These are phyloP conservation scores for Fragaria iinumae DNA, from an alignment of 306 rosid species.

Conservation along the genomic window DNA sequence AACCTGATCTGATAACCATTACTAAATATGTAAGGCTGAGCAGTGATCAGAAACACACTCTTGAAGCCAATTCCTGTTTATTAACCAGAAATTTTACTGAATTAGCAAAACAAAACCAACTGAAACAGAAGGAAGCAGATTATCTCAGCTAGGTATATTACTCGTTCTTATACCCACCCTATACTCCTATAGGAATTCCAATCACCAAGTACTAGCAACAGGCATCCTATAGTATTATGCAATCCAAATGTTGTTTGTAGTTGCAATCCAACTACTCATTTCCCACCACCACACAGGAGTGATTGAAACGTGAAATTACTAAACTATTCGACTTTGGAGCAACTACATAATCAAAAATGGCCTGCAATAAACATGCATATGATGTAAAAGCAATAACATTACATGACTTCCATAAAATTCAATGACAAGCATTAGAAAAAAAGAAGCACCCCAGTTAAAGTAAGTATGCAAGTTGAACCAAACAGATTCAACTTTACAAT, in stretches of 20 bases:
- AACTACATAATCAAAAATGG: neutral
- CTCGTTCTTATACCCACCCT: neutral
- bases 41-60: conserved; percentile 75
- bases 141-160: neutral
- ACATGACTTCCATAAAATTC: neutral
- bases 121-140: neutral
- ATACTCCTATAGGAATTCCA: neutral
- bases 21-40: conserved; percentile 67
- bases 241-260: neutral
- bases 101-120: neutral
- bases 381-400: no score
- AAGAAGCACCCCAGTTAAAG: no score
- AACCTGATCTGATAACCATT: conserved; percentile 77
- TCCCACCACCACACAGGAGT: neutral
- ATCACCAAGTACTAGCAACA: neutral
- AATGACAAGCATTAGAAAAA: neutral
- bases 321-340: neutral
- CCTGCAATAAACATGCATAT: neutral
- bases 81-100: conserved; percentile 9
- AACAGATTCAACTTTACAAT: no score
- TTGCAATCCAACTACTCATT: neutral
- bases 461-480: no score
- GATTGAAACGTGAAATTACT: neutral
- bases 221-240: neutral
- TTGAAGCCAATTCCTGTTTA: conserved; percentile 88